Evolutionary conservation across 1,139 yeast species (phyloP).

Genomic region (Taphrina flavorubra): DNA sequence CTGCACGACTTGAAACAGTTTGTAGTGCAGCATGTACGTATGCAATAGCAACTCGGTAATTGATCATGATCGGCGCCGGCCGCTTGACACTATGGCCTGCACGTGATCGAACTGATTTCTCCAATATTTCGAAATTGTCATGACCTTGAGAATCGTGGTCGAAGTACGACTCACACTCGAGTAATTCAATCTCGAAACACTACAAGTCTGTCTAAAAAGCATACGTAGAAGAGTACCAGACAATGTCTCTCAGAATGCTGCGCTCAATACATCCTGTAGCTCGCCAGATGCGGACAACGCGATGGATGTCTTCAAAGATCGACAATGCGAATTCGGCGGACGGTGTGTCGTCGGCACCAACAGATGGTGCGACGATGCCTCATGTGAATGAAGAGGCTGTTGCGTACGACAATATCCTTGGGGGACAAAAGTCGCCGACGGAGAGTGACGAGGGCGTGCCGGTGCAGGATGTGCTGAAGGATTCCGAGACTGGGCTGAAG

Average conservation of each 20-base stretch:
- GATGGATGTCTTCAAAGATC: slow-evolving; percentile 16
- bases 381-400: slow-evolving; percentile 41
- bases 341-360: slow-evolving; percentile 24
- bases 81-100: neutral
- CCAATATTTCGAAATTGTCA: neutral
- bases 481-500: slow-evolving; percentile 44
- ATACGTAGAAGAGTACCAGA: no score
- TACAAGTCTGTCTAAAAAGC: no score
- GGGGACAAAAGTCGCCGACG: slow-evolving; percentile 42
- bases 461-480: slow-evolving; percentile 45
- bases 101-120: neutral
- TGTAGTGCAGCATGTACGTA: no score
- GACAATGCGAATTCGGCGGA: slow-evolving; percentile 24
- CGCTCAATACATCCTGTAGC: slow-evolving; percentile 8
- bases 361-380: slow-evolving; percentile 40
- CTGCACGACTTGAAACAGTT: no score
- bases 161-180: no score
- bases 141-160: no score
- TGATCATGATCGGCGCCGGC: neutral
- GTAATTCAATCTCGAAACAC: no score
- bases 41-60: neutral
- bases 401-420: slow-evolving; percentile 40
- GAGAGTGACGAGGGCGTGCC: slow-evolving; percentile 46
- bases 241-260: neutral
- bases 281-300: neutral